phyloP scores from a whole-genome alignment of 345 rosid genomes.

The Streptanthus diversifolius region DNA sequence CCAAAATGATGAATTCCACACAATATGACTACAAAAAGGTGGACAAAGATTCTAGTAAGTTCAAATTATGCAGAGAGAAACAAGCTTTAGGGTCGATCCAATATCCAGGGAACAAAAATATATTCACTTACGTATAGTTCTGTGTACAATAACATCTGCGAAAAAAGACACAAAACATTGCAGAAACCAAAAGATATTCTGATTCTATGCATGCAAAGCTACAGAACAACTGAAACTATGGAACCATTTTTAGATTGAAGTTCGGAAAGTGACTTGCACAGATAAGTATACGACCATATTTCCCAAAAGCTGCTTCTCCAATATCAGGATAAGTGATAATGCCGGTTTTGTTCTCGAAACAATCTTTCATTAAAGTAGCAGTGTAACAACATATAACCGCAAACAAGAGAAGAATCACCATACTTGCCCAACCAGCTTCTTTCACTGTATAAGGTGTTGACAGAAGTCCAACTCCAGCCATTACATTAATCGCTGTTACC shows the following conservation, averaged over 20 bases:
- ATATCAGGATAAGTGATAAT: slow-evolving; percentile 78
- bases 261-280: slow-evolving; percentile 51
- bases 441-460: slow-evolving; percentile 75
- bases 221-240: background rate
- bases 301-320: slow-evolving; percentile 96
- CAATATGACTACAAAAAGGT: slow-evolving; percentile 65
- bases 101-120: background rate
- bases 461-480: slow-evolving; percentile 93
- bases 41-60: slow-evolving; percentile 12
- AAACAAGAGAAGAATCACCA: slow-evolving; percentile 51
- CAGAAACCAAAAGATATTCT: background rate
- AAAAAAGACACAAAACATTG: slow-evolving; percentile 28
- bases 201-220: background rate
- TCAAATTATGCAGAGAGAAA: slow-evolving; percentile 4
- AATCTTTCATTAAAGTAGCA: slow-evolving; percentile 71
- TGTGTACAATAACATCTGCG: slow-evolving; percentile 71
- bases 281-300: slow-evolving; percentile 68
- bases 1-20: slow-evolving; percentile 85
- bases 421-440: slow-evolving; percentile 85
- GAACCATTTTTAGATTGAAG: background rate
- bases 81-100: background rate
- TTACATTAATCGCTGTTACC: slow-evolving; percentile 62
- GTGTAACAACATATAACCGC: slow-evolving; percentile 75
- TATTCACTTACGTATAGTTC: slow-evolving; percentile 73
- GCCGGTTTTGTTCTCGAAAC: slow-evolving; percentile 78